Conservation (phyloP, 345 rosid genomes). For the Cardamine resedifolia region DNA sequence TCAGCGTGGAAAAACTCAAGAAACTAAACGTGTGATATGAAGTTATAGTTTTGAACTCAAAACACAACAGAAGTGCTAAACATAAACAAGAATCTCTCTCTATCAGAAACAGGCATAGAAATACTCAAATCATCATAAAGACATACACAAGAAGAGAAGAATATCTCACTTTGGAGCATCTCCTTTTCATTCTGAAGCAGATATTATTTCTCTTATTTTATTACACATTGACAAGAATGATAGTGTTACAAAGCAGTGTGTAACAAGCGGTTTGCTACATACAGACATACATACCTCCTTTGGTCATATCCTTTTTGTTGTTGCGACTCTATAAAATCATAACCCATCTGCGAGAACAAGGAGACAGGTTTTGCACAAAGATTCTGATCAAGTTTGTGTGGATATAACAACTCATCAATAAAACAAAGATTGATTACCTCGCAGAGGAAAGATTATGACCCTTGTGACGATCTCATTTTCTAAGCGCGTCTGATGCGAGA, state of each 20-base stretch:
- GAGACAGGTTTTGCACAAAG: not conserved
- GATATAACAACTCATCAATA: not conserved
- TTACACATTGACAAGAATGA: slow-evolving; percentile 30
- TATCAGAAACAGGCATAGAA: not conserved
- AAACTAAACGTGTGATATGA: not conserved
- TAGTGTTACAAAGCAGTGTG: not conserved
- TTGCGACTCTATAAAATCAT: slow-evolving; percentile 5
- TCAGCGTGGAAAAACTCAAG: too few species aligned
- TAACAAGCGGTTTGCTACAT: slow-evolving; percentile 3
- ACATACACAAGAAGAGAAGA: not conserved
- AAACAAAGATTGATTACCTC: not conserved
- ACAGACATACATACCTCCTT: slow-evolving; percentile 9
- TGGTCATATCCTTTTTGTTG: slow-evolving; percentile 8
- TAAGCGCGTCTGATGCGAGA: slow-evolving; percentile 48
- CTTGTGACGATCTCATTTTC: slow-evolving; percentile 32
- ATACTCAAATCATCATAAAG: not conserved
- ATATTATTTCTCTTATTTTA: slow-evolving; percentile 2
- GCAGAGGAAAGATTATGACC: not conserved
- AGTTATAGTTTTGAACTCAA: not conserved
- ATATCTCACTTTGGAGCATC: not conserved
- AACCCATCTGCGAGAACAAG: slow-evolving; percentile 33
- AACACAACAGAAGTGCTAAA: not conserved
- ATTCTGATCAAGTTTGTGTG: not conserved
- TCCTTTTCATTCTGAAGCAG: not conserved
- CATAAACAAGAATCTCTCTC: not conserved